Base-by-base conservation (phyloP, 2,329 filamentous ascomycete genomes). In the Aulographum hederae region DNA sequence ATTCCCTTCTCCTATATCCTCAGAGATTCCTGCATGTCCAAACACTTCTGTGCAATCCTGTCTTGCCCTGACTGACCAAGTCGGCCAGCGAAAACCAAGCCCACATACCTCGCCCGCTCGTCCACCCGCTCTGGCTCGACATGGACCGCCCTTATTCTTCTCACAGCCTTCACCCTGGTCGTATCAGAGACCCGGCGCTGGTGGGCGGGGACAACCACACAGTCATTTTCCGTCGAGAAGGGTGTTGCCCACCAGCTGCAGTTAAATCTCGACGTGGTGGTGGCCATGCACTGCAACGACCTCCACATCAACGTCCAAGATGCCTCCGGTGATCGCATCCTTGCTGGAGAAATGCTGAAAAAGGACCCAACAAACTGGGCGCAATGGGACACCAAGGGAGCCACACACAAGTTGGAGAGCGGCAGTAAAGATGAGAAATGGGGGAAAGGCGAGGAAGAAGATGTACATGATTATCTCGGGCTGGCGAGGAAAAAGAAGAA, bases 251-350 rank as follows among this genome's bases (percentile, higher is more conserved):
- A 82, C 54, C 67, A 73, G 39, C 69, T 98, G 52, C 85, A 95
- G 56, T 78, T 98, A 57, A 98, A 98, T 59, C 61, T 98, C 35
- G 89, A 98, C 55, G 64, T 91, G n/a, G 80, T 95, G 4, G 65
- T 98, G 30, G 67, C 67, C 32, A 98, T 98, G 89, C 61, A 66
- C 43, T 98, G 89, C 61, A 58, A 65, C 35, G 77, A 91, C 48
- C 58, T 98, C n/a, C 80, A 93, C 57, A 64, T 98, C 54, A 95
- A 98, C 57, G 85, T 98, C 31, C 89, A 95, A 60, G 89, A 98
- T 53, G 85, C 86, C 2, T 73, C 82, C 0, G 85, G 89, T 32
- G 89, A 98, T 53, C 74, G 80, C 39, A 92, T 95, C 45, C 65
- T 92, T 18, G 89, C 89, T 3, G 79, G 69, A 3, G 64, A 75